Conservation (phyloP, 331 rosid genomes). For the Cucumis variabilis region DNA sequence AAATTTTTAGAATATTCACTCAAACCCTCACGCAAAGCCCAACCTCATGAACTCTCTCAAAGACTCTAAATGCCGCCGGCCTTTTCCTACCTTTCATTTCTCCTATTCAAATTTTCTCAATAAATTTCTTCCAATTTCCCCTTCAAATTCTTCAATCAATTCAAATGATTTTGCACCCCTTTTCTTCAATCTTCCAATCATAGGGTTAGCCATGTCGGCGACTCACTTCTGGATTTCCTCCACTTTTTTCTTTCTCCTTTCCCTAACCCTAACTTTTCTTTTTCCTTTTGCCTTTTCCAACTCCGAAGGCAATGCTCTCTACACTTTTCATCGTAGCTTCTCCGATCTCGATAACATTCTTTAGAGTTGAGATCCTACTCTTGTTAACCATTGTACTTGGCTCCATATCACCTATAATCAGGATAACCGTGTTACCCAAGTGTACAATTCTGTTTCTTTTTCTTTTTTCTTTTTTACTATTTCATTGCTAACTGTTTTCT, state of each 20-base stretch:
- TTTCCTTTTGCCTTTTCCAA: conserved; percentile 49
- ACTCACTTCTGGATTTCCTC: neutral
- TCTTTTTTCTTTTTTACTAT: neutral
- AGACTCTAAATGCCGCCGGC: too few species aligned
- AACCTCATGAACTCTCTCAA: too few species aligned
- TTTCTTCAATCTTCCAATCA: conserved; percentile 4
- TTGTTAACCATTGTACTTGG: conserved; percentile 97
- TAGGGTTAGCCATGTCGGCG: conserved; percentile 45
- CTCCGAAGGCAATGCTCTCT: conserved; percentile 93
- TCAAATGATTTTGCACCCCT: neutral
- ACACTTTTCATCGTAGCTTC: conserved; percentile 72
- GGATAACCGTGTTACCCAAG: conserved; percentile 88
- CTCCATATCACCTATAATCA: conserved; percentile 96
- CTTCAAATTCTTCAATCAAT: neutral
- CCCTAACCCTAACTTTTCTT: conserved; percentile 37
- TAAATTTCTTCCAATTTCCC: neutral
- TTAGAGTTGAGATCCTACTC: conserved; percentile 98
- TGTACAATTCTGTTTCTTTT: conserved; percentile 44
- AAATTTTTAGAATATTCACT: too few species aligned
- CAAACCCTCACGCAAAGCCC: too few species aligned
- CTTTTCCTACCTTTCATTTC: neutral
- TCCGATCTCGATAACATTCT: conserved; percentile 87
- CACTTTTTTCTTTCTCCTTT: conserved; percentile 10
- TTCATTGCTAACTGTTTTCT: neutral
- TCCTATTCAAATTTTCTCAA: neutral